These are phyloP conservation scores for Thraustochytrium sp. DNA, from an alignment of 352 stramenopile genomes.

Conservation along the genomic window DNA sequence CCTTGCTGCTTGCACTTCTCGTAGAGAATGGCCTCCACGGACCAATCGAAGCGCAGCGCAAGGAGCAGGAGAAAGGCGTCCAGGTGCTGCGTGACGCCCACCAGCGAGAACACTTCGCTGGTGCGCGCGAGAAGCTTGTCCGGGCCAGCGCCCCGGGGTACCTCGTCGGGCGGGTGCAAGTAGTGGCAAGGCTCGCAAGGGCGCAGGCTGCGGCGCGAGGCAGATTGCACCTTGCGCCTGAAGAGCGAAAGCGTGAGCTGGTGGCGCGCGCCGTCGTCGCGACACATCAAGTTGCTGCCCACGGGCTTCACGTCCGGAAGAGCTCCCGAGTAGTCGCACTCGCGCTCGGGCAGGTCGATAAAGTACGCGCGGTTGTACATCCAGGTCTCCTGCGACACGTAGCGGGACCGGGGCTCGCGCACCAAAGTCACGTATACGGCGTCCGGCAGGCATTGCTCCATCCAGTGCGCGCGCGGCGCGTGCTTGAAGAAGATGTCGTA, in stretches of 20 bases:
- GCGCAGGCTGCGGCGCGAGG: too few relatives aligned
- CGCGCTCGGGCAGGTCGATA: not conserved
- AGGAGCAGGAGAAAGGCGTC: not conserved
- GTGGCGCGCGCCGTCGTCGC: too few relatives aligned
- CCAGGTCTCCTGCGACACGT: not conserved
- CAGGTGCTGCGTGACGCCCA: not conserved
- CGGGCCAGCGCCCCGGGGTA: too few relatives aligned
- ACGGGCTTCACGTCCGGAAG: too few relatives aligned
- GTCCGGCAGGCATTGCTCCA: not conserved
- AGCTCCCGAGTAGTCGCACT: not conserved
- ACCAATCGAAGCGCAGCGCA: slow-evolving; percentile 4
- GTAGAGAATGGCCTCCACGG: not conserved
- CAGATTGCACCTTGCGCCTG: too few relatives aligned
- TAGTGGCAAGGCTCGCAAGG: too few relatives aligned
- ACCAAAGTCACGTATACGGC: not conserved
- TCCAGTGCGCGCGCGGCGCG: not conserved
- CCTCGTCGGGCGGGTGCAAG: too few relatives aligned
- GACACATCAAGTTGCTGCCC: too few relatives aligned
- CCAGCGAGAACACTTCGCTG: not conserved
- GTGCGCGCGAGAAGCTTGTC: not conserved
- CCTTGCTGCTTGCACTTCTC: slow-evolving; percentile 13
- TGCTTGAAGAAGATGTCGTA: not conserved
- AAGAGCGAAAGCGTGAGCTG: too few relatives aligned
- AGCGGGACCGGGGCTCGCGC: not conserved
- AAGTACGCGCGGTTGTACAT: not conserved